phyloP scores from a whole-genome alignment of 176 grass and related monocot species.

The Guadua angustifolia region DNA sequence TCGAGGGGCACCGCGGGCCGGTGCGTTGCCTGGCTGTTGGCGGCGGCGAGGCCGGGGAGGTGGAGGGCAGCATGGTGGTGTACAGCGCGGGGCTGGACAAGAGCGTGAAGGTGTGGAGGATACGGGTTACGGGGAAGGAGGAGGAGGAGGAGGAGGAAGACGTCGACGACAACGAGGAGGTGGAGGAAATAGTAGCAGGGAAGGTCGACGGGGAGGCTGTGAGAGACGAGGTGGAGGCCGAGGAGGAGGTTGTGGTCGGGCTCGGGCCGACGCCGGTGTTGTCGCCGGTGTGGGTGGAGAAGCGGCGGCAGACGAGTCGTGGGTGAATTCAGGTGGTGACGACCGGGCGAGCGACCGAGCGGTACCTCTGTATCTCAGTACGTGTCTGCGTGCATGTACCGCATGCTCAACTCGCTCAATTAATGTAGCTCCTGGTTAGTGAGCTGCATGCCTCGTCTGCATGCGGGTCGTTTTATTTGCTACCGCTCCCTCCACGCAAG shows the following conservation, averaged over 20 bases:
- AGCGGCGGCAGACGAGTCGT: slow-evolving; percentile 57
- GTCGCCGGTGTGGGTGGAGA: slow-evolving; percentile 72
- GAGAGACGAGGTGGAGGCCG: slow-evolving; percentile 4
- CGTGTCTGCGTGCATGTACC: neutral
- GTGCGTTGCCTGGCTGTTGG: slow-evolving; percentile 77
- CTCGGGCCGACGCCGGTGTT: slow-evolving; percentile 59
- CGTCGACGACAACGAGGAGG: neutral
- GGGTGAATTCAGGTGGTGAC: slow-evolving; percentile 10
- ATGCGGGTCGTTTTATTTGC: neutral
- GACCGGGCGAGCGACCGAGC: neutral
- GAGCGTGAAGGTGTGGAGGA: slow-evolving; percentile 94
- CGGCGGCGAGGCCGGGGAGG: slow-evolving; percentile 61
- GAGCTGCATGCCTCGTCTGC: neutral
- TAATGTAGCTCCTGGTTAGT: neutral
- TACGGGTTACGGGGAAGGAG: slow-evolving; percentile 66
- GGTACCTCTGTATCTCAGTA: neutral
- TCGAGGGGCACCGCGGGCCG: slow-evolving; percentile 80
- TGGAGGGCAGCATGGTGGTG: slow-evolving; percentile 72
- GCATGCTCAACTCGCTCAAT: neutral
- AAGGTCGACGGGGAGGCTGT: slow-evolving; percentile 30
- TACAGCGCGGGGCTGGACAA: slow-evolving; percentile 83
- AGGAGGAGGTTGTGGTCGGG: slow-evolving; percentile 37
- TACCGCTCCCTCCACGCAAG: neutral
- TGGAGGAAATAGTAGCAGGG: neutral
- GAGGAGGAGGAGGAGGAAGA: slow-evolving; percentile 26